Percentiles rank a stretch among this genome's conserved stretches.
Evolutionary conservation across 2,329 filamentous ascomycete species (phyloP).

Genomic region (Aspergillus flavus): DNA sequence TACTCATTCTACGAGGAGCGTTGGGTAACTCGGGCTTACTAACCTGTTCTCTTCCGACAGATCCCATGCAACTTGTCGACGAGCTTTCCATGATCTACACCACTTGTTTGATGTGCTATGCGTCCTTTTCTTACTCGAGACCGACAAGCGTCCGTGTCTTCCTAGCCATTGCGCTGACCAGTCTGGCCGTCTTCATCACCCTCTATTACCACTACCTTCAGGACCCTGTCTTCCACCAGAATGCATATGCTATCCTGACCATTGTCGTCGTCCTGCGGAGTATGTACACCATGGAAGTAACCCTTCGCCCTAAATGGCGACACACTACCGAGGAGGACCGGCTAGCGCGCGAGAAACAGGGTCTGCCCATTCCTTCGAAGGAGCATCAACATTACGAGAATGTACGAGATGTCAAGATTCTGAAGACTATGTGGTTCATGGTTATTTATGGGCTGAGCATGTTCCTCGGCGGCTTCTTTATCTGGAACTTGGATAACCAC

Average conservation of each 20-base stretch:
- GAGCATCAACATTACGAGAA: slow-evolving; percentile 54
- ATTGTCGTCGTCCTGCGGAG: slow-evolving; percentile 69
- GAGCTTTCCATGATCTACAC: slow-evolving; percentile 74
- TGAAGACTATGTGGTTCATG: slow-evolving; percentile 75
- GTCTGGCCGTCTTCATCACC: slow-evolving; percentile 69
- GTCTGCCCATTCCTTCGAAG: slow-evolving; percentile 45
- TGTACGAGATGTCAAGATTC: slow-evolving; percentile 57
- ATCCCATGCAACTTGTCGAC: slow-evolving; percentile 72
- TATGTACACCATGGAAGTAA: slow-evolving; percentile 75
- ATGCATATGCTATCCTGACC: slow-evolving; percentile 74
- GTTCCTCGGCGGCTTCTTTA: slow-evolving; percentile 73
- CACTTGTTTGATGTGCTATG: slow-evolving; percentile 70
- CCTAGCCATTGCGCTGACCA: slow-evolving; percentile 61
- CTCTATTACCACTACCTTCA: slow-evolving; percentile 80
- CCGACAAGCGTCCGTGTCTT: slow-evolving; percentile 53
- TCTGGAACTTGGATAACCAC: slow-evolving; percentile 81
- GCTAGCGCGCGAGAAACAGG: slow-evolving; percentile 38
- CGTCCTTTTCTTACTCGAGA: slow-evolving; percentile 72
- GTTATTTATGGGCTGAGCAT: slow-evolving; percentile 67
- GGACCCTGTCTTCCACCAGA: slow-evolving; percentile 81
- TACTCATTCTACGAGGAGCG: not conserved
- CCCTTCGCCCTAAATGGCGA: slow-evolving; percentile 62
- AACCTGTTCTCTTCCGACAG: slow-evolving; percentile 38
- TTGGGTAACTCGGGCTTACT: slow-evolving; percentile 13
- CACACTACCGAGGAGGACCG: slow-evolving; percentile 50